Percentiles rank a stretch among this genome's conserved stretches.
phyloP scores from a whole-genome alignment of 2,329 filamentous ascomycete species.

The Cladophialophora bantiana region DNA sequence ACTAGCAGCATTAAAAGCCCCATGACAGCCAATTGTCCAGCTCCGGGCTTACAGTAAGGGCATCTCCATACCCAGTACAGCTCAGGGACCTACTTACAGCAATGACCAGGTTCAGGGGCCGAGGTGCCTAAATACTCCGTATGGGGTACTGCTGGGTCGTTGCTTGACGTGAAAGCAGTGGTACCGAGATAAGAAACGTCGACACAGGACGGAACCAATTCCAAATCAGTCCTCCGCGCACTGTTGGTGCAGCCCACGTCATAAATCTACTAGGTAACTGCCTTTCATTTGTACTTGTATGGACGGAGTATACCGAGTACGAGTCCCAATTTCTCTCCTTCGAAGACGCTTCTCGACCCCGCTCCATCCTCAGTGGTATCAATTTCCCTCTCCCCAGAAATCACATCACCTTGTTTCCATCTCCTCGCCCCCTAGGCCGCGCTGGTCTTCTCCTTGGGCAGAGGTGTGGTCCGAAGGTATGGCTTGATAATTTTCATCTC shows the following conservation, averaged over 20 bases:
- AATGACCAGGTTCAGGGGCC: constrained; percentile 6
- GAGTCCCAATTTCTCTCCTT: neutral
- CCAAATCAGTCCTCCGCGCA: neutral
- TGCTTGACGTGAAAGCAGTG: constrained; percentile 1
- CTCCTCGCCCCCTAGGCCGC: constrained; percentile 39
- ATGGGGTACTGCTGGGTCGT: neutral
- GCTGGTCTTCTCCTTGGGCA: constrained; percentile 65
- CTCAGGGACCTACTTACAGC: neutral
- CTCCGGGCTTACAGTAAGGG: neutral
- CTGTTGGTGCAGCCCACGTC: constrained; percentile 1
- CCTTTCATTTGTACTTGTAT: neutral
- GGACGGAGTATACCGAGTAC: neutral
- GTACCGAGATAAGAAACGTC: neutral
- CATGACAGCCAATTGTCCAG: constrained; percentile 13
- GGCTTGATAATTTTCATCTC: constrained; percentile 69
- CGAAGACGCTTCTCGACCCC: neutral
- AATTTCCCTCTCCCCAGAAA: neutral
- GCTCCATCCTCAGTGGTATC: neutral
- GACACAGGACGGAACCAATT: neutral
- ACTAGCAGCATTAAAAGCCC: constrained; percentile 8
- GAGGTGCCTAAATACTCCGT: neutral
- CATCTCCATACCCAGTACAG: neutral
- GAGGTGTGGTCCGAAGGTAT: constrained; percentile 66
- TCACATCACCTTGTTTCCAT: neutral
- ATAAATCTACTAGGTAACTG: neutral